Conservation (phyloP, 2,329 filamentous ascomycete genomes). For the Exophiala spinifera region DNA sequence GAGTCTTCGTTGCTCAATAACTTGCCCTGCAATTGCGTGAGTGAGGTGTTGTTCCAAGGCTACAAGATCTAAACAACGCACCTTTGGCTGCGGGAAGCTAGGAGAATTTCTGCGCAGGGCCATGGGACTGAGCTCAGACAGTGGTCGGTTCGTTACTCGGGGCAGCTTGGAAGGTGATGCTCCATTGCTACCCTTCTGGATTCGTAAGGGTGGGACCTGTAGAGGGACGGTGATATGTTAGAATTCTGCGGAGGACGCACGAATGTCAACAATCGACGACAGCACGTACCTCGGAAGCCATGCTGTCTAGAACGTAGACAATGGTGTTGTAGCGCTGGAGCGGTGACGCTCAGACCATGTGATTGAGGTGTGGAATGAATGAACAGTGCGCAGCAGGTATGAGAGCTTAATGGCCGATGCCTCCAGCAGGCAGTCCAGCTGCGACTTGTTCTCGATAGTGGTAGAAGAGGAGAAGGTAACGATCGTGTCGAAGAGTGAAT, state of each 20-base stretch:
- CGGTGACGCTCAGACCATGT: slow-evolving; percentile 27
- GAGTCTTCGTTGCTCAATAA: slow-evolving; percentile 69
- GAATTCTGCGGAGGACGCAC: neutral
- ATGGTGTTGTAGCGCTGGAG: slow-evolving; percentile 23
- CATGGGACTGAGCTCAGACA: slow-evolving; percentile 84
- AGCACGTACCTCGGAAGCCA: slow-evolving; percentile 28
- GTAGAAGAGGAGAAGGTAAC: slow-evolving; percentile 7
- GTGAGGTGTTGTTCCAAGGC: slow-evolving; percentile 4
- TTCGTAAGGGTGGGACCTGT: slow-evolving; percentile 34
- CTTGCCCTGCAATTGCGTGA: slow-evolving; percentile 28
- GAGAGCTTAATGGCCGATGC: slow-evolving; percentile 12
- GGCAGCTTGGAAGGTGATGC: slow-evolving; percentile 63
- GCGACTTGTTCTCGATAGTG: slow-evolving; percentile 7
- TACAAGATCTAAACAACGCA: slow-evolving; percentile 40
- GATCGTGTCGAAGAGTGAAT: slow-evolving; percentile 10
- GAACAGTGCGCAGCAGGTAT: slow-evolving; percentile 19
- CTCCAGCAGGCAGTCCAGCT: slow-evolving; percentile 27
- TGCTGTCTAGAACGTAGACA: slow-evolving; percentile 20
- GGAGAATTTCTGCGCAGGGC: slow-evolving; percentile 88
- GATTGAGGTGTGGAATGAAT: slow-evolving; percentile 15
- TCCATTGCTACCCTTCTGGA: slow-evolving; percentile 33
- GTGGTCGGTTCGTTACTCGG: slow-evolving; percentile 62
- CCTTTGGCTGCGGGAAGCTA: slow-evolving; percentile 79
- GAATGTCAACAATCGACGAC: slow-evolving; percentile 13
- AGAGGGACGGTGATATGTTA: neutral